These are phyloP conservation scores for Lactifluus rugatus DNA, from an alignment of 768 basidiomycete species.

Conservation along the genomic window DNA sequence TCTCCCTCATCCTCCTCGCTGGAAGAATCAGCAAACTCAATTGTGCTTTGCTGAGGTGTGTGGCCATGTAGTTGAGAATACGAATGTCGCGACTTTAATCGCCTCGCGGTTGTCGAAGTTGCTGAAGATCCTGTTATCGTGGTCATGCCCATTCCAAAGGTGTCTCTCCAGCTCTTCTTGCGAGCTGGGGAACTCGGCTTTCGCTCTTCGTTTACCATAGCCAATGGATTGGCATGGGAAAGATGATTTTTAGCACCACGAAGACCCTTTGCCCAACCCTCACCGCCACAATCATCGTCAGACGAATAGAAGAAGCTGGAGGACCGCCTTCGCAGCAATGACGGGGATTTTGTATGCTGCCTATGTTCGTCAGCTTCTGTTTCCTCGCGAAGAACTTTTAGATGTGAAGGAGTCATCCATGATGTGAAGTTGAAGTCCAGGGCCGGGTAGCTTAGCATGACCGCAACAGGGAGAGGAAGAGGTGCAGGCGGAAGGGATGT, in stretches of 20 bases:
- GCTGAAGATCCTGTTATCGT: slow-evolving; percentile 19
- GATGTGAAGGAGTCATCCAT: slow-evolving; percentile 84
- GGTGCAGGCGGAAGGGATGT: slow-evolving; percentile 25
- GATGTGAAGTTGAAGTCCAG: slow-evolving; percentile 98
- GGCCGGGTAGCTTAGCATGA: slow-evolving; percentile 85
- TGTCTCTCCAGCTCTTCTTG: slow-evolving; percentile 27
- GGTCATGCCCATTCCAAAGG: slow-evolving; percentile 23
- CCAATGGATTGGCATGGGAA: slow-evolving; percentile 80
- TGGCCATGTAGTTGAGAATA: slow-evolving; percentile 1
- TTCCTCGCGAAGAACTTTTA: slow-evolving; percentile 77
- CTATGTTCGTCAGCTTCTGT: slow-evolving; percentile 20
- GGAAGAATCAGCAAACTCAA: slow-evolving; percentile 5
- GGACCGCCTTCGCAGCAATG: slow-evolving; percentile 40
- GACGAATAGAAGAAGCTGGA: slow-evolving; percentile 70
- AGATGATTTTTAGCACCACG: slow-evolving; percentile 51
- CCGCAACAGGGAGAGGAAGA: slow-evolving; percentile 66
- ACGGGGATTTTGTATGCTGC: slow-evolving; percentile 14
- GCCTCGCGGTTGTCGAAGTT: slow-evolving; percentile 2
- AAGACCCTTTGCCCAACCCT: slow-evolving; percentile 19
- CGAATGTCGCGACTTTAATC: slow-evolving; percentile 15
- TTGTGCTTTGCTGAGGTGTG: neutral
- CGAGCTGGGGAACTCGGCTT: slow-evolving; percentile 22
- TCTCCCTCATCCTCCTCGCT: slow-evolving; percentile 31
- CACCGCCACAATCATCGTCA: slow-evolving; percentile 48
- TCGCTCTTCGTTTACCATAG: slow-evolving; percentile 68